Evolutionary conservation across 805 yeast species (phyloP).

Genomic region (Starmerella vaccinii): DNA sequence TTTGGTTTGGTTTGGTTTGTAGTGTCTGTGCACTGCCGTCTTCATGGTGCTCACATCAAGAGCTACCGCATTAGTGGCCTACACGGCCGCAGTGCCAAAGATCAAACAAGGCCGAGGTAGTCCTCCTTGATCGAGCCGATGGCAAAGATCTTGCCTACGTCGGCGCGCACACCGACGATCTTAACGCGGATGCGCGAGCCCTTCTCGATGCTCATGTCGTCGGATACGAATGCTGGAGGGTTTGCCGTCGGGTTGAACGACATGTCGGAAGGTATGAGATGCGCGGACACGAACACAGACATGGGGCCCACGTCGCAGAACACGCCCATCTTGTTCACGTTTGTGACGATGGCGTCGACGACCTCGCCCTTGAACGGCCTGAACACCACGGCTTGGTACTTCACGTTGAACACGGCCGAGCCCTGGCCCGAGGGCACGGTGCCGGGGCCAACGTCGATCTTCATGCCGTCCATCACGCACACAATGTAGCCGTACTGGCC

Average conservation of each 20-base stretch:
- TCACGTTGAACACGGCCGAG: slow-evolving; percentile 91
- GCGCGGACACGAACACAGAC: slow-evolving; percentile 88
- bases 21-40: too few relatives aligned
- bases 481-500: slow-evolving; percentile 97
- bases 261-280: slow-evolving; percentile 89
- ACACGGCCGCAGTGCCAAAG: not conserved
- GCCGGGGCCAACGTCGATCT: slow-evolving; percentile 91
- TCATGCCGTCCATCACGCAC: slow-evolving; percentile 89
- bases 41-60: too few relatives aligned
- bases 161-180: slow-evolving; percentile 94
- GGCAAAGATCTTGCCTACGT: slow-evolving; percentile 93
- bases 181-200: slow-evolving; percentile 89
- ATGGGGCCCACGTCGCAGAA: slow-evolving; percentile 98
- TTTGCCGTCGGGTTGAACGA: slow-evolving; percentile 87
- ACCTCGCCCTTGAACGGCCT: slow-evolving; percentile 98
- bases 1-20: too few relatives aligned
- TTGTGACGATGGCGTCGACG: slow-evolving; percentile 91
- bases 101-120: slow-evolving; percentile 71
- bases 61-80: too few relatives aligned
- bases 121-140: slow-evolving; percentile 98
- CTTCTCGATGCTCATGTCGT: slow-evolving; percentile 89
- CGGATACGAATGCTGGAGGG: slow-evolving; percentile 95
- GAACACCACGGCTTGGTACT: slow-evolving; percentile 95
- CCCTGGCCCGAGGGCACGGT: slow-evolving; percentile 84
- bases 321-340: slow-evolving; percentile 89